phyloP scores from a whole-genome alignment of 345 rosid genomes.

The Populus deltoides region DNA sequence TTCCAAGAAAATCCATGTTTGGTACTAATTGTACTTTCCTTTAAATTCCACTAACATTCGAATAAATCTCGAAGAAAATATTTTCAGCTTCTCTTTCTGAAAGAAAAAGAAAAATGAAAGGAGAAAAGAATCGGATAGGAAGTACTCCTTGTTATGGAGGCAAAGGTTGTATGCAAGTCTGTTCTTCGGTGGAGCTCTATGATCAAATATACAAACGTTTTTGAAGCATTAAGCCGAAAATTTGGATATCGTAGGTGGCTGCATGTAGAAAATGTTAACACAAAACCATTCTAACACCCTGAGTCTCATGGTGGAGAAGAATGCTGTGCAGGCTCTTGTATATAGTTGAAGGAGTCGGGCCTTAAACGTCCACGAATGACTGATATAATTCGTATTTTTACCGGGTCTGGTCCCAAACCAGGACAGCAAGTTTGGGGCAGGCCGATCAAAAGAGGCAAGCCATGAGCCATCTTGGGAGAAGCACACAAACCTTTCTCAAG shows the following conservation, averaged over 20 bases:
- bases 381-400: no score
- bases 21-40: neutral
- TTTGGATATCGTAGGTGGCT: neutral
- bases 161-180: neutral
- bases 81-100: neutral
- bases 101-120: neutral
- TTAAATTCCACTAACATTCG: neutral
- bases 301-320: neutral
- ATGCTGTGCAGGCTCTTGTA: neutral
- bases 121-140: neutral
- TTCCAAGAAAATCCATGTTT: neutral
- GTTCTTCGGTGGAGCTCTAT: neutral
- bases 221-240: neutral
- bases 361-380: no score
- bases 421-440: no score
- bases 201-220: neutral
- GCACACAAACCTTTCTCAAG: no score
- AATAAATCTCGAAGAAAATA: neutral
- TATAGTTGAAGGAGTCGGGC: no score
- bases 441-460: no score
- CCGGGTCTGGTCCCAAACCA: no score
- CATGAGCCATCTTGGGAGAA: no score
- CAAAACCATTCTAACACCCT: neutral
- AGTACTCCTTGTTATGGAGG: neutral
- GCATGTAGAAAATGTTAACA: neutral